Evolutionary conservation across 768 basidiomycete species (phyloP), one percentile per base, ranked within the genome.

Genomic region (Boletus coccyginus): DNA sequence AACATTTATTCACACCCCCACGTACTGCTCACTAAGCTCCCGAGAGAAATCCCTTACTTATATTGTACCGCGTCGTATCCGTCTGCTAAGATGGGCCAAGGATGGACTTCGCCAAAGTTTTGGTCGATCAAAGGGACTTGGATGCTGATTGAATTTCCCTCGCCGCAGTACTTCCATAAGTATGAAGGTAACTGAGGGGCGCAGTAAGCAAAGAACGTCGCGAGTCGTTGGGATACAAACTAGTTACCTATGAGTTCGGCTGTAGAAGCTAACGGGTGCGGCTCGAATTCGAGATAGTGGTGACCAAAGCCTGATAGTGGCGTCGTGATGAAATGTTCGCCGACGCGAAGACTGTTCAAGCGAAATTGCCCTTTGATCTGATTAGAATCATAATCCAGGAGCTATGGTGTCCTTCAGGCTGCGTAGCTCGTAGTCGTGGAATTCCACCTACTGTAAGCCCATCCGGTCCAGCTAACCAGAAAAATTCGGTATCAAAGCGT

Each of bases 121-220:
- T 19, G 78, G 75, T 43, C 77, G 78, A 50, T 78, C 77, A 40
- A 81, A 78, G 6, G 72, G 66, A 55, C 78, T 83, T 6, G 78
- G 74, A 27, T 78, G 77, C 12, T 81, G 76, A 53, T 63, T 70
- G 63, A 86, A 86, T 35, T 82, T 79, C 41, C 82, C 80, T 46
- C 83, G 78, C 31, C 84, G 82, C 16, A 86, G 66, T 33, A 85
- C 81, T 65, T 86, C 84, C 77, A 86, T 80, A 70, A 86, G 78
- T 36, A 86, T 72, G 66, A 85, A 85, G 14, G 82, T 83, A 9
- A 85, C 84, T 84, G 55, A 32, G 21, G 14, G 13, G 36, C 13
- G 7, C 5, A 21, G 56, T 74, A 40, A 67, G 50, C 56, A 45
- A 42, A 46, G 29, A 36, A 19, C 19, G 12, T 29, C 32, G 47